Base-by-base conservation (phyloP, 208 protist genomes). In the Trichomonas vaginalis region DNA sequence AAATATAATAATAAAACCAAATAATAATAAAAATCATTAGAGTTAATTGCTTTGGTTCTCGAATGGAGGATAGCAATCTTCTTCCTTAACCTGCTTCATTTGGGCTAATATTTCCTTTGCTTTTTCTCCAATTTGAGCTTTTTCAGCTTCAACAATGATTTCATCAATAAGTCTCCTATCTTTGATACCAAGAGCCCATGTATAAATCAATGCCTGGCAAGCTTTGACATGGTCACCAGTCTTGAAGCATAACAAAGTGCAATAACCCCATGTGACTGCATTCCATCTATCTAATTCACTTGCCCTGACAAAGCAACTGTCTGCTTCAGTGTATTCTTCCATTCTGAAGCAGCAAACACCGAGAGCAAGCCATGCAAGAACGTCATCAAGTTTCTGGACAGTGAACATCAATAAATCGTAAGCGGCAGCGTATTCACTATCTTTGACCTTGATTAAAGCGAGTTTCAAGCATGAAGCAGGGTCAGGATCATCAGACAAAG, bases 321-420 rank as follows among this genome's bases (percentile, higher is more conserved):
- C 86, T 15, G 86, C 86, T 39, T 92, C 86, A 17, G 42, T 40
- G 27, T 40, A 51, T 2, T 92, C 45, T 56, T 92, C 45, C 40
- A 51, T 92, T 92, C 86, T 92, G 15, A 92, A 39, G n/a, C 86
- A 92, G 46, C 86, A 92, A 47, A 92, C 45, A 39, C 86, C 86
- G 21, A 92, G 32, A 8, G 40, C 42, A 15, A 42, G 42, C 86
- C 86, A 92, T 14, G 86, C 86, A 12, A 92, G 17, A 39, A 45
- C 40, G 39, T 48, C 45, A n/a, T 48, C 86, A 3, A 51, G 23
- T n/a, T 92, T 48, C 32, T 92, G 86, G 37, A 92, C 86, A 39
- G 45, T 51, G n/a, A 48, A 92, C 86, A 92, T 92, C 0, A 92
- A 39, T 1, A 92, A 32, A 51, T 92, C 45, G 37, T 92, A 92